These are phyloP conservation scores for Haberlea rhodopensis DNA, from an alignment of 257 asterid genomes.

Conservation along the genomic window DNA sequence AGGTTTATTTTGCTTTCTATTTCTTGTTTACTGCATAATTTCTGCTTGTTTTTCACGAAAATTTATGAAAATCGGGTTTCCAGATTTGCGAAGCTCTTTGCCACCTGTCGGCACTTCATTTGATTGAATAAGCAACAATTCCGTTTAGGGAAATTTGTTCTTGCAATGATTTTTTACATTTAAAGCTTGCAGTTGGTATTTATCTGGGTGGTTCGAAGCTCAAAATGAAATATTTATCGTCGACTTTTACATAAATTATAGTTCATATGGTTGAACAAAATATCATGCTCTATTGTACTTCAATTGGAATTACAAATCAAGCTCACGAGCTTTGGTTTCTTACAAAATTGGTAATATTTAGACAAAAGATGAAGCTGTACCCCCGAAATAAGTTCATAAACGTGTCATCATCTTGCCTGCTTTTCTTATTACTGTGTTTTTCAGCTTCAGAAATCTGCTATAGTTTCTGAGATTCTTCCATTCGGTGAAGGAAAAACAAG, in stretches of 20 bases:
- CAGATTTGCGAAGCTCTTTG: not conserved
- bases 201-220: too few species aligned
- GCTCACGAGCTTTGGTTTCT: not conserved
- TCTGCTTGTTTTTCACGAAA: not conserved
- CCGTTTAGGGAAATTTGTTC: not conserved
- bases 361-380: not conserved
- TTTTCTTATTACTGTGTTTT: slow-evolving; percentile 5
- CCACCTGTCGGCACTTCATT: too few species aligned
- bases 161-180: not conserved
- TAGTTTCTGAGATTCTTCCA: slow-evolving; percentile 59
- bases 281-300: not conserved
- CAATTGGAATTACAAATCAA: too few species aligned
- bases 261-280: not conserved
- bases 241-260: not conserved
- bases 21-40: slow-evolving; percentile 6
- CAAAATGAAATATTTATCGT: not conserved
- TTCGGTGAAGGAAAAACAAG: slow-evolving; percentile 60
- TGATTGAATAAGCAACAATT: too few species aligned
- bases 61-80: not conserved
- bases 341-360: not conserved
- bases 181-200: not conserved
- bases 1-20: slow-evolving; percentile 39
- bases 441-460: slow-evolving; percentile 60
- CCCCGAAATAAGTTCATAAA: not conserved
- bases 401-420: slow-evolving; percentile 3